Evolutionary conservation across 768 basidiomycete genomes (phyloP).

Genomic region (Phaffia tasmanica): DNA sequence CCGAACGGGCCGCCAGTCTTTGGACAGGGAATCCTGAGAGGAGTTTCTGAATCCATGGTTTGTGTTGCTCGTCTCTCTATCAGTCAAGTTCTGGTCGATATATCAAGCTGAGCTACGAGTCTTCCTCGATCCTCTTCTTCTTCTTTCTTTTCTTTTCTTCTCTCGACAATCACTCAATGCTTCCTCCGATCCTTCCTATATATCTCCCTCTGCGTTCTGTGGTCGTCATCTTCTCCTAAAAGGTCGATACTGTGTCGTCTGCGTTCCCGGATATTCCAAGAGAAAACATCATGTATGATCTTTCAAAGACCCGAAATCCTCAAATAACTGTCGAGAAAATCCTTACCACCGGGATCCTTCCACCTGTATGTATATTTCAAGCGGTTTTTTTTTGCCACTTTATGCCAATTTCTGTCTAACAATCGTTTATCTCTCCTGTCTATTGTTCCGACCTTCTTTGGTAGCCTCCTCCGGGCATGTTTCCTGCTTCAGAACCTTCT

Average conservation of each 20-base stretch:
- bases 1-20: constrained; percentile 10
- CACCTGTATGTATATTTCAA: constrained; percentile 3
- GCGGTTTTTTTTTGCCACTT: background rate
- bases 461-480: constrained; percentile 9
- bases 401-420: background rate
- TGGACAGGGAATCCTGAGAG: constrained; percentile 18
- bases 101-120: background rate
- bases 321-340: constrained; percentile 17
- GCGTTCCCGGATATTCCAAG: constrained; percentile 20
- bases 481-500: constrained; percentile 9
- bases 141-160: background rate
- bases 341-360: constrained; percentile 8
- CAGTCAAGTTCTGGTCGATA: too few species aligned
- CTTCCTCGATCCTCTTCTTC: background rate
- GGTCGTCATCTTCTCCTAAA: background rate
- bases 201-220: background rate
- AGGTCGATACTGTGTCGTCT: constrained; percentile 17
- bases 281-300: constrained; percentile 18
- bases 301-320: constrained; percentile 14
- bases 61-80: background rate
- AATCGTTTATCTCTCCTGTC: background rate
- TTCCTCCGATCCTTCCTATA: too few species aligned
- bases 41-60: constrained; percentile 18
- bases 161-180: background rate
- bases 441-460: background rate